Conservation (phyloP, 176 grass and related monocot genomes). For the Eragrostis nindensis region DNA sequence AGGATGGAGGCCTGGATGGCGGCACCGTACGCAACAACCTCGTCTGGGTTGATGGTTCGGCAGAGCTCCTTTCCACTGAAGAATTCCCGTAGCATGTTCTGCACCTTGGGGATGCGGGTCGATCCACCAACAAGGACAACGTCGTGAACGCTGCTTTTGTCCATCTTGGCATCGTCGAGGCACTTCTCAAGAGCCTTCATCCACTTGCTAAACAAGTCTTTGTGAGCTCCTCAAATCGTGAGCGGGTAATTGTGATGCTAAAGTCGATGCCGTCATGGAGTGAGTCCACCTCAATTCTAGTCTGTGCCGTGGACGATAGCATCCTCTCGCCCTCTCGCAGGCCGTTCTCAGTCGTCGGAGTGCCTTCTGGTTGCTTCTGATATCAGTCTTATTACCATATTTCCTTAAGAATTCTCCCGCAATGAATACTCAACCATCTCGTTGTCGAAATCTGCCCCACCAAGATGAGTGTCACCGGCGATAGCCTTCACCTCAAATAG, state of each 20-base stretch:
- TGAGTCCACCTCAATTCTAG: no score
- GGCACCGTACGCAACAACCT: constrained; percentile 53
- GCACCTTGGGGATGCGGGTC: constrained; percentile 56
- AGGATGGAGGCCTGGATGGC: constrained; percentile 55
- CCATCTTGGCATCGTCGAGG: constrained; percentile 47
- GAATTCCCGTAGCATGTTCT: constrained; percentile 38
- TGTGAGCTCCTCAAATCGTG: constrained; percentile 56
- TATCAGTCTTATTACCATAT: constrained; percentile 45
- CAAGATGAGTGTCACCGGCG: constrained; percentile 47
- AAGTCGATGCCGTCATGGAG: constrained; percentile 47
- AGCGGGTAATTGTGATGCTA: constrained; percentile 32
- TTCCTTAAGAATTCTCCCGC: constrained; percentile 55
- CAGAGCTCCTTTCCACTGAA: constrained; percentile 57
- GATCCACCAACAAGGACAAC: constrained; percentile 58
- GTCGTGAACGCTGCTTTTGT: constrained; percentile 49
- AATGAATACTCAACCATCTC: constrained; percentile 60
- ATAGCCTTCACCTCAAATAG: constrained; percentile 42
- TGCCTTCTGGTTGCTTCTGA: no score
- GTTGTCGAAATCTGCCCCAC: constrained; percentile 42
- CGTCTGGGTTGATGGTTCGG: constrained; percentile 57
- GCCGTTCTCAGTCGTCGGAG: no score
- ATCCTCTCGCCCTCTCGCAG: no score
- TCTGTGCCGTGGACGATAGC: no score
- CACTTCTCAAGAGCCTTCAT: constrained; percentile 54
- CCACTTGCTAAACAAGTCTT: constrained; percentile 52